phyloP scores from a whole-genome alignment of 176 grass and related monocot genomes.

The Areca catechu region DNA sequence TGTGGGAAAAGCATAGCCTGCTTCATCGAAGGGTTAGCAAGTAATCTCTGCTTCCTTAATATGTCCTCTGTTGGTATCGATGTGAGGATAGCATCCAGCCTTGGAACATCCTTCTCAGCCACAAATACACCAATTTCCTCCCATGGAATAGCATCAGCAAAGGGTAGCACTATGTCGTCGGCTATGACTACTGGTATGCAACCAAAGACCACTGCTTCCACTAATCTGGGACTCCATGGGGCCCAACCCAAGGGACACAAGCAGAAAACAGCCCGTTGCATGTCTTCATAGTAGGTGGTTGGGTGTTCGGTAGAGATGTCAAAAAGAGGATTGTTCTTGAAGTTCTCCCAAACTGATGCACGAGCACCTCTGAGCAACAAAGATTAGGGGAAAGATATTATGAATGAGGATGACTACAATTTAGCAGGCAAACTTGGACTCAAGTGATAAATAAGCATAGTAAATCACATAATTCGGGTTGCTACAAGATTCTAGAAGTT shows the following conservation, averaged over 20 bases:
- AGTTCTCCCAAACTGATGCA: conserved; percentile 91
- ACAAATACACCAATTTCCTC: conserved; percentile 91
- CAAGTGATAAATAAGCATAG: too few relatives aligned
- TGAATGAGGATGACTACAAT: too few relatives aligned
- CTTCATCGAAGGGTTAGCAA: conserved; percentile 94
- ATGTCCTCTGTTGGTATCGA: conserved; percentile 77
- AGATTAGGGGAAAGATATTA: background rate
- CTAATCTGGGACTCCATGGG: conserved; percentile 92
- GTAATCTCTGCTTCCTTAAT: conserved; percentile 86
- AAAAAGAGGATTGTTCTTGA: conserved; percentile 92
- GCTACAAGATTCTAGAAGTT: background rate
- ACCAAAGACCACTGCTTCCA: conserved; percentile 83
- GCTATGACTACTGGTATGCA: conserved; percentile 96
- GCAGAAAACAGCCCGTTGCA: conserved; percentile 88
- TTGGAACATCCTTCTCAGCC: conserved; percentile 73
- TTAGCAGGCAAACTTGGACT: too few relatives aligned
- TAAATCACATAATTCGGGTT: background rate
- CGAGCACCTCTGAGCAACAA: conserved; percentile 56
- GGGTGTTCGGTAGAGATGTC: conserved; percentile 92
- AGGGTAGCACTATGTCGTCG: conserved; percentile 87
- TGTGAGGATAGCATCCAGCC: conserved; percentile 81
- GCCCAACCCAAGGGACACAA: conserved; percentile 94
- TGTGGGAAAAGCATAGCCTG: conserved; percentile 85
- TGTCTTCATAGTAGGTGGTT: conserved; percentile 90
- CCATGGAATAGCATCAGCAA: conserved; percentile 94